Evolutionary conservation across 768 basidiomycete genomes (phyloP).

Genomic region (Clathrus columnatus): DNA sequence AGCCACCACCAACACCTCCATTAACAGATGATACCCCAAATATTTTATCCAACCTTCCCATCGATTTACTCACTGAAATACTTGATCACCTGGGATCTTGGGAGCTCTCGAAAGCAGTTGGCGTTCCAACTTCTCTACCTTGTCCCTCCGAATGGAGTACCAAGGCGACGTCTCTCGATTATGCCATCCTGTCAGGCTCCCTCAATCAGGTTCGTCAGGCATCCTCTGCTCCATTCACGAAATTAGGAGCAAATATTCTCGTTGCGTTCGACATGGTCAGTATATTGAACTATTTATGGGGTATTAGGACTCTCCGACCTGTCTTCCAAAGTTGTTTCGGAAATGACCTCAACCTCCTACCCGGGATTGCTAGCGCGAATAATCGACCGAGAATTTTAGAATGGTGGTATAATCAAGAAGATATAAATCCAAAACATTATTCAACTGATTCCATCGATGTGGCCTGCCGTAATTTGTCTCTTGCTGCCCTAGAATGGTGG

Average conservation of each 20-base stretch:
- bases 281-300: conserved; percentile 57
- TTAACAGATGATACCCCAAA: not conserved
- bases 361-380: conserved; percentile 67
- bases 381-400: conserved; percentile 64
- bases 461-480: conserved; percentile 69
- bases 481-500: conserved; percentile 80
- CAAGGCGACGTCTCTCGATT: conserved; percentile 58
- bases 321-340: conserved; percentile 55
- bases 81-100: conserved; percentile 75
- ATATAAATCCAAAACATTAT: conserved; percentile 38
- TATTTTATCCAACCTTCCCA: conserved; percentile 50
- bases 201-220: conserved; percentile 52
- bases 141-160: conserved; percentile 59
- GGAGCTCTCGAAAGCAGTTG: conserved; percentile 73
- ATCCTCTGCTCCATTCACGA: conserved; percentile 54
- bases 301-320: conserved; percentile 31
- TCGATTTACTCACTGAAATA: conserved; percentile 70
- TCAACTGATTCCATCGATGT: conserved; percentile 67
- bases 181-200: conserved; percentile 60
- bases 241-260: conserved; percentile 54
- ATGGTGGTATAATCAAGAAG: conserved; percentile 70
- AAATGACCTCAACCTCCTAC: conserved; percentile 52
- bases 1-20: conserved; percentile 8
- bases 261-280: conserved; percentile 70
- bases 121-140: conserved; percentile 59